Conservation (phyloP, 2,329 filamentous ascomycete species). For the Epichloe aotearoae region DNA sequence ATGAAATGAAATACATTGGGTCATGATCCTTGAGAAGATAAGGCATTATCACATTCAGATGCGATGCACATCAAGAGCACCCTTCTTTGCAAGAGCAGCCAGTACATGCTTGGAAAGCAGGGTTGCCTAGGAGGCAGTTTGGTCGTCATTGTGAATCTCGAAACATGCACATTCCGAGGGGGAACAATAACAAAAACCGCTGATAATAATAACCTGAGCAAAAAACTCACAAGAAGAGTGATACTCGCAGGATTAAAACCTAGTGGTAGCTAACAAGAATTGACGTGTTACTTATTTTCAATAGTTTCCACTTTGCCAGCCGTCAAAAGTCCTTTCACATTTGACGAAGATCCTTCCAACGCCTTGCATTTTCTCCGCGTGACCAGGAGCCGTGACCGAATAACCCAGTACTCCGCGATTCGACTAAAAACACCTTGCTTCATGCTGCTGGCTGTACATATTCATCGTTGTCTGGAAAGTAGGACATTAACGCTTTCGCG, state of each 20-base stretch:
- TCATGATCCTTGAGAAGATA: background rate
- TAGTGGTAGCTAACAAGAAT: background rate
- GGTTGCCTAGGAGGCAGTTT: background rate
- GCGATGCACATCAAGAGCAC: background rate
- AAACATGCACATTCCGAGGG: background rate
- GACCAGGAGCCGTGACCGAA: background rate
- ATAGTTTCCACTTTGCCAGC: background rate
- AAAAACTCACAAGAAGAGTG: too few relatives aligned
- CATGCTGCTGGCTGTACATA: background rate
- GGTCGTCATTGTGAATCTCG: background rate
- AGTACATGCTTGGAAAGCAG: background rate
- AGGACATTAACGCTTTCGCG: slow-evolving; percentile 51
- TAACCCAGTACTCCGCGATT: background rate
- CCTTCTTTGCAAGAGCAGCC: background rate
- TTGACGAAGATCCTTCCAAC: background rate
- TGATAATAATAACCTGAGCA: background rate
- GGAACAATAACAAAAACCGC: background rate
- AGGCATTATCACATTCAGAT: background rate
- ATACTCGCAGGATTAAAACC: background rate
- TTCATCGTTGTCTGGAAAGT: slow-evolving; percentile 37
- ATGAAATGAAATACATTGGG: slow-evolving; percentile 10
- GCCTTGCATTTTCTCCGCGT: background rate
- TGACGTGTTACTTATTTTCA: background rate
- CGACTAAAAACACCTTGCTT: background rate
- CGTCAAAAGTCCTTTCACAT: background rate